Evolutionary conservation across 768 basidiomycete species (phyloP), one percentile per base, ranked within the genome.

Genomic region (Dioszegia crocea): DNA sequence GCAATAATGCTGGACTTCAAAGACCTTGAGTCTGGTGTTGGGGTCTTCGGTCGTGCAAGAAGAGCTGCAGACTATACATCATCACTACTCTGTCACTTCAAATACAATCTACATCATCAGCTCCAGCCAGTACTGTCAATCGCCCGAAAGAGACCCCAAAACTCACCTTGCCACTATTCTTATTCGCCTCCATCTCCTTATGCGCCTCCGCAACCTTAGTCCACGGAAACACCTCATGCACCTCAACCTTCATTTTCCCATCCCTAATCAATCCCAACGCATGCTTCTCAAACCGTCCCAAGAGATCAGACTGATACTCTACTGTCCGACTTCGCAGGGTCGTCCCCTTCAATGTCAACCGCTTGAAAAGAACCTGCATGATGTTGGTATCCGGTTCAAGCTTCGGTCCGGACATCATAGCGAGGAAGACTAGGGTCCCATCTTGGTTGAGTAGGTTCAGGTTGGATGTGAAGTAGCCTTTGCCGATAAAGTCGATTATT

Each of bases 221-320:
- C 89, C 88, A 91, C 1, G 84, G 81, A 77, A 86, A 93, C 62
- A 85, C 89, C 81, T 88, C 85, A 74, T 94, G 86, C 49, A 94
- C 85, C 65, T 86, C 88, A 0, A 85, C 83, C 61, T 83, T 84
- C 66, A 92, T 80, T 57, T 81, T 79, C 1, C 88, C 88, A 30
- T 77, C 65, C 8, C 85, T 85, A 61, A 91, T 84, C 58, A 83
- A 79, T 33, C 77, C 73, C 60, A 88, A 78, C 17, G 84, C 78
- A 38, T 85, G 82, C 45, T 77, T 67, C 55, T 78, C 76, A 71
- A 92, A 88, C 57, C 83, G 83, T n/a, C 67, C 59, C 29, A 80
- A 63, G 4, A 94, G 80, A 21, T 87, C 82, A 3, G 83, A 81
- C 76, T 96, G 91, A 75, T 94, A 96, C 62, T 82, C 79, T n/a